Evolutionary conservation across 495 filamentous ascomycete species (phyloP).

Genomic region (Lasiosphaeriaceae sp.): DNA sequence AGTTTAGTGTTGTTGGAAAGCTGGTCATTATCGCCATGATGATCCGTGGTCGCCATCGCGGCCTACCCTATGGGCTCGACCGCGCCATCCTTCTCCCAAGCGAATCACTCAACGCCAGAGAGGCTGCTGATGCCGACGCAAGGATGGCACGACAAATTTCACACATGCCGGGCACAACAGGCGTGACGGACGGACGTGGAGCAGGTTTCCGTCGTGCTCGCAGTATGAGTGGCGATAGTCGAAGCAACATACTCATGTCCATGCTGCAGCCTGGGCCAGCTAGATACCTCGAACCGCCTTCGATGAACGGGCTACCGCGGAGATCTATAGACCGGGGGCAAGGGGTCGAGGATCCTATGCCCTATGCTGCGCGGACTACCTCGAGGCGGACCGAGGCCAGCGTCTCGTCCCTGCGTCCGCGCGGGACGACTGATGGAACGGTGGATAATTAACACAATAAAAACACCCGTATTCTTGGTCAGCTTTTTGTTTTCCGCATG

Average conservation of each 20-base stretch:
- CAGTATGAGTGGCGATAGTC: slow-evolving; percentile 25
- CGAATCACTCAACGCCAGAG: slow-evolving; percentile 69
- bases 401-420: background rate
- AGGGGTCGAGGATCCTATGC: background rate
- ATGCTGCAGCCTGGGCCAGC: slow-evolving; percentile 34
- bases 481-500: background rate
- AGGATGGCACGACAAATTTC: slow-evolving; percentile 54
- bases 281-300: background rate
- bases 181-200: background rate
- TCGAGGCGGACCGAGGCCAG: background rate
- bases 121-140: slow-evolving; percentile 56
- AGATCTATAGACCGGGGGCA: background rate
- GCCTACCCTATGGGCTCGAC: slow-evolving; percentile 86
- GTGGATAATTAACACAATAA: background rate
- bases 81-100: slow-evolving; percentile 82
- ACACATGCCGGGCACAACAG: slow-evolving; percentile 30
- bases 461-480: background rate
- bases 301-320: background rate
- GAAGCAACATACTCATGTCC: slow-evolving; percentile 26
- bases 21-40: slow-evolving; percentile 92
- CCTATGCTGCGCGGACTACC: background rate
- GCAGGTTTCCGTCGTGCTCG: slow-evolving; percentile 15
- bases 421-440: background rate
- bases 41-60: slow-evolving; percentile 86
- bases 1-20: slow-evolving; percentile 80